These are phyloP conservation scores for Acanthamoeba healyi DNA, from an alignment of 208 protist genomes.

Conservation along the genomic window DNA sequence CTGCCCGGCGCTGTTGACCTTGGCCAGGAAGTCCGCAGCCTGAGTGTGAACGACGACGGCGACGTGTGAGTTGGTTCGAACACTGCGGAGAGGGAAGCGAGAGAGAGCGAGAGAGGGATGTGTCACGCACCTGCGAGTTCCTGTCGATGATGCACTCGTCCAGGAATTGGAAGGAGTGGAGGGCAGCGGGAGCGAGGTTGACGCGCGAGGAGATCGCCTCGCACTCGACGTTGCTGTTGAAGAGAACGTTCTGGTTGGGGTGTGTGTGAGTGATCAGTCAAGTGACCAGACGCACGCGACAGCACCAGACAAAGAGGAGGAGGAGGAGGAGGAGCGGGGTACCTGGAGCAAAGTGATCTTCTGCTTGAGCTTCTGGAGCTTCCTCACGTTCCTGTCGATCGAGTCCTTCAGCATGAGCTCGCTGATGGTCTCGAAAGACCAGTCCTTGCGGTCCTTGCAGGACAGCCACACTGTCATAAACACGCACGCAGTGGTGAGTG, in stretches of 20 bases:
- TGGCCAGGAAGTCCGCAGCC: not conserved
- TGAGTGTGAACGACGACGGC: no score
- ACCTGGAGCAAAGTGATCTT: slow-evolving; percentile 27
- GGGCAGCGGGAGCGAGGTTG: slow-evolving; percentile 49
- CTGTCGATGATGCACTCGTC: slow-evolving; percentile 49
- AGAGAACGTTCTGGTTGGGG: slow-evolving; percentile 33
- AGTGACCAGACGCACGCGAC: no score
- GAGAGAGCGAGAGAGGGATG: no score
- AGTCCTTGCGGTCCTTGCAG: slow-evolving; percentile 32
- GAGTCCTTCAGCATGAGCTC: slow-evolving; percentile 65
- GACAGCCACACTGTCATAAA: slow-evolving; percentile 61
- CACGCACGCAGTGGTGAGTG: no score
- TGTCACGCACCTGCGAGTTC: slow-evolving; percentile 1
- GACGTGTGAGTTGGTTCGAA: no score
- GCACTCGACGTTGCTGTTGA: not conserved
- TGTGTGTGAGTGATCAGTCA: no score
- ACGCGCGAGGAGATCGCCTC: not conserved
- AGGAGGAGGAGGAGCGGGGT: not conserved
- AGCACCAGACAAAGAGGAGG: no score
- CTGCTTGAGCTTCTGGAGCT: not conserved
- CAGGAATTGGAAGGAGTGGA: slow-evolving; percentile 64
- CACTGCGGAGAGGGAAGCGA: no score
- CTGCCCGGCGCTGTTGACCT: not conserved
- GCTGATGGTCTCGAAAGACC: slow-evolving; percentile 23
- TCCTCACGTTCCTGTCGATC: slow-evolving; percentile 24